phyloP scores from a whole-genome alignment of 257 asterid species.

The Agastache rugosa region DNA sequence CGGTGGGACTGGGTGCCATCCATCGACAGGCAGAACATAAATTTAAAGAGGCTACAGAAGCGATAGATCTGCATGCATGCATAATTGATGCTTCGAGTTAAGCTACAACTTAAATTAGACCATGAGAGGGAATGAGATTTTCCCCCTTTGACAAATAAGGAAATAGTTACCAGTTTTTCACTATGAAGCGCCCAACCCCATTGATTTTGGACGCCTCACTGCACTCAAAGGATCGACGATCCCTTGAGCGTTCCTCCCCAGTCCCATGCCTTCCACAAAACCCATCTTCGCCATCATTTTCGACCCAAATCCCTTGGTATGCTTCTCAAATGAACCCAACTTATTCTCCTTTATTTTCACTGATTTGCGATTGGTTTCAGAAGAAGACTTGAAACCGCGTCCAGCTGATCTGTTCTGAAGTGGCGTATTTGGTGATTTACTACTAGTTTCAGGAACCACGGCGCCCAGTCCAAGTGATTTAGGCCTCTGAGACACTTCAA shows the following conservation, averaged over 20 bases:
- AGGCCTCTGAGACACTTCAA: conserved; percentile 84
- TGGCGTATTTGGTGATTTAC: conserved; percentile 29
- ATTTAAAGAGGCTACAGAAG: not conserved
- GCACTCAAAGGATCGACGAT: conserved; percentile 79
- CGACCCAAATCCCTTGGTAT: conserved; percentile 93
- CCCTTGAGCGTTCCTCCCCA: conserved; percentile 89
- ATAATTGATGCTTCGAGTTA: not conserved
- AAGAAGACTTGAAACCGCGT: conserved; percentile 28
- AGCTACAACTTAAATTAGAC: conserved; percentile 12
- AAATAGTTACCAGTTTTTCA: conserved; percentile 28
- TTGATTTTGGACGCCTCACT: conserved; percentile 68
- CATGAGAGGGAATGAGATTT: conserved; percentile 20
- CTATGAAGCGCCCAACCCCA: conserved; percentile 74
- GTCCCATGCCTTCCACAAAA: conserved; percentile 80
- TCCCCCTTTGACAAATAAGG: not conserved
- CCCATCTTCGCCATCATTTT: conserved; percentile 96
- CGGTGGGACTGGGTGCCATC: not conserved
- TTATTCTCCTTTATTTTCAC: conserved; percentile 43
- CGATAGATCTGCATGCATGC: not conserved
- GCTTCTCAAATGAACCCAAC: conserved; percentile 82
- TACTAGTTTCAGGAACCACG: conserved; percentile 59
- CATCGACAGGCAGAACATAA: not conserved
- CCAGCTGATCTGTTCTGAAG: conserved; percentile 32
- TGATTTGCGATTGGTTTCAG: conserved; percentile 41
- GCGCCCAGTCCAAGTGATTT: conserved; percentile 96